Conservation (phyloP, 2,329 filamentous ascomycete species). For the Paracoccidioides lutzii region DNA sequence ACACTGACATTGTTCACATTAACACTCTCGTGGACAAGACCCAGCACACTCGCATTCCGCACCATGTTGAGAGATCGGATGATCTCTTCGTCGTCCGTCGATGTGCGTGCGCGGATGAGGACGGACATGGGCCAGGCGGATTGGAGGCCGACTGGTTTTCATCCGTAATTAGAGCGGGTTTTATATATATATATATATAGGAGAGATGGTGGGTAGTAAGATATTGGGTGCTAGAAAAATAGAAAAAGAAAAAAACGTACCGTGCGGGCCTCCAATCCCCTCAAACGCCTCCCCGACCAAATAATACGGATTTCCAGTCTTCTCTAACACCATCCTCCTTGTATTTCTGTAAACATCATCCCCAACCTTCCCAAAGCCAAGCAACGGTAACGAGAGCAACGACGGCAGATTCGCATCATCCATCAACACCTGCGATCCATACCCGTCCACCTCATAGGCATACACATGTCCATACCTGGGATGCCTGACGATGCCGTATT, state of each 20-base stretch:
- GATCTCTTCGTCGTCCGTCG: conserved; percentile 70
- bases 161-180: too few species aligned
- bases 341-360: conserved; percentile 79
- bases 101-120: conserved; percentile 81
- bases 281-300: conserved; percentile 62
- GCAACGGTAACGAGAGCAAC: conserved; percentile 45
- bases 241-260: conserved; percentile 26
- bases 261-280: conserved; percentile 72
- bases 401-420: conserved; percentile 55
- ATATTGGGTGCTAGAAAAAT: not conserved
- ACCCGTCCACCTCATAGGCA: conserved; percentile 54
- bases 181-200: conserved; percentile 3
- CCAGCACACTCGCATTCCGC: conserved; percentile 59
- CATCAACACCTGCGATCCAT: conserved; percentile 49
- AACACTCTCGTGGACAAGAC: conserved; percentile 83
- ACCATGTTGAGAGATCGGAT: conserved; percentile 58
- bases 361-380: conserved; percentile 44
- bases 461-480: conserved; percentile 45
- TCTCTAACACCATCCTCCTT: conserved; percentile 63
- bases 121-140: conserved; percentile 97
- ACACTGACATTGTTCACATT: conserved; percentile 57
- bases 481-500: conserved; percentile 57
- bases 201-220: not conserved
- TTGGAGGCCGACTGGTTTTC: conserved; percentile 53
- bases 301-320: conserved; percentile 76